These are phyloP conservation scores for Thalassiosira oceanica DNA, from an alignment of 352 stramenopile species.

Conservation along the genomic window DNA sequence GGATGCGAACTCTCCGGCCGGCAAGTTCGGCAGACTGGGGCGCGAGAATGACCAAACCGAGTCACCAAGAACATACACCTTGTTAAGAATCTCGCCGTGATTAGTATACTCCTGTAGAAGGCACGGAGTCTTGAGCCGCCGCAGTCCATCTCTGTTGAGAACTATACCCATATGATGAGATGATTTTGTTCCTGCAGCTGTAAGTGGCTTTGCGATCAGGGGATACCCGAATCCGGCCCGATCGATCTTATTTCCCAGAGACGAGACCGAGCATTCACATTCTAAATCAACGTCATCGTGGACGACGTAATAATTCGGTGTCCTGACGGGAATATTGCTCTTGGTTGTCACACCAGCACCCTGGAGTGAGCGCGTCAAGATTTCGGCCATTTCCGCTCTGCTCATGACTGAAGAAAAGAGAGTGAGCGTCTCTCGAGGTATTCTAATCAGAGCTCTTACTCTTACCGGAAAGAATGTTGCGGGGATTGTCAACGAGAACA, in stretches of 20 bases:
- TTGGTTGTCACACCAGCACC: constrained; percentile 41
- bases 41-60: constrained; percentile 70
- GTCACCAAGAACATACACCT: constrained; percentile 80
- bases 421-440: too few relatives aligned
- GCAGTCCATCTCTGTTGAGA: constrained; percentile 50
- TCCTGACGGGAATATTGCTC: constrained; percentile 49
- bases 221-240: constrained; percentile 45
- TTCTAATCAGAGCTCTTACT: too few relatives aligned
- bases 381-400: constrained; percentile 60
- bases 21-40: constrained; percentile 72
- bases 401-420: constrained; percentile 73
- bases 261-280: neutral
- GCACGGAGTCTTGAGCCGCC: constrained; percentile 46
- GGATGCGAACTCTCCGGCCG: constrained; percentile 22
- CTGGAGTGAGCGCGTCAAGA: constrained; percentile 58
- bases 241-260: constrained; percentile 41
- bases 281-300: constrained; percentile 21
- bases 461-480: constrained; percentile 64
- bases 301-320: constrained; percentile 54
- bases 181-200: constrained; percentile 71
- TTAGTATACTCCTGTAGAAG: constrained; percentile 78
- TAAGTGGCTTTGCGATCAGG: constrained; percentile 77
- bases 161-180: constrained; percentile 76
- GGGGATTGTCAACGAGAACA: constrained; percentile 69
- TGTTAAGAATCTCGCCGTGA: constrained; percentile 72